A percentile compares a stretch with the other conserved stretches of the same genome.
These are phyloP conservation scores for Salicornia ramosissima DNA, from an alignment of 148 eudicot genomes.

Conservation along the genomic window DNA sequence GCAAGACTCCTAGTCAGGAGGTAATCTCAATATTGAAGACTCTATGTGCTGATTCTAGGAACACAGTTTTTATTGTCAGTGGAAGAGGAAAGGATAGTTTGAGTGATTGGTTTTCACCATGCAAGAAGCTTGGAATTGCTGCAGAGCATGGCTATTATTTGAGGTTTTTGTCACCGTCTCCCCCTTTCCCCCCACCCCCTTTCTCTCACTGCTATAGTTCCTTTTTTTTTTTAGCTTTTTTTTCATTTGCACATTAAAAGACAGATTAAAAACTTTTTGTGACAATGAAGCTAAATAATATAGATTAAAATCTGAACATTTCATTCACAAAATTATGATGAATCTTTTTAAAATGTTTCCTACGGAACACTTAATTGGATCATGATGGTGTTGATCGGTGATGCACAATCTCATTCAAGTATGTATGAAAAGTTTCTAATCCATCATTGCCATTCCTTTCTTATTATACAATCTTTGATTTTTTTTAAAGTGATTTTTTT, in stretches of 20 bases:
- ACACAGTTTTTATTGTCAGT: constrained; percentile 40
- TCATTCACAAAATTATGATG: neutral
- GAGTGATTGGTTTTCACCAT: constrained; percentile 40
- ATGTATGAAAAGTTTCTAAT: no score
- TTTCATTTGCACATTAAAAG: neutral
- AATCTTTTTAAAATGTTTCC: neutral
- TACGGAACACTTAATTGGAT: no score
- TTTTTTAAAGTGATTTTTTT: no score
- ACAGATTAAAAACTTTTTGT: neutral
- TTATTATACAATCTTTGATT: no score
- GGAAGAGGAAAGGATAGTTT: constrained; percentile 34
- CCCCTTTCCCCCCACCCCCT: neutral
- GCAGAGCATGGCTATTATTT: constrained; percentile 46
- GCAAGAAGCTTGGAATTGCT: constrained; percentile 38
- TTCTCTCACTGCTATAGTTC: neutral
- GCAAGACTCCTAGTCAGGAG: constrained; percentile 33
- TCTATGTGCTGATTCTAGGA: constrained; percentile 27
- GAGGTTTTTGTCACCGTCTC: constrained; percentile 23
- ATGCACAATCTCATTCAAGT: no score
- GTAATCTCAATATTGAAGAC: constrained; percentile 27
- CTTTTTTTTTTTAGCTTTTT: neutral
- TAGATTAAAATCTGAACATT: no score
- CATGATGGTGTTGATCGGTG: no score
- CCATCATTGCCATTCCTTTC: no score
- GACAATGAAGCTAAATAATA: neutral